A percentile compares a stretch with the other conserved stretches of the same genome.
phyloP scores from a whole-genome alignment of 2,329 filamentous ascomycete species.

The Emmonsiellopsis sp. region DNA sequence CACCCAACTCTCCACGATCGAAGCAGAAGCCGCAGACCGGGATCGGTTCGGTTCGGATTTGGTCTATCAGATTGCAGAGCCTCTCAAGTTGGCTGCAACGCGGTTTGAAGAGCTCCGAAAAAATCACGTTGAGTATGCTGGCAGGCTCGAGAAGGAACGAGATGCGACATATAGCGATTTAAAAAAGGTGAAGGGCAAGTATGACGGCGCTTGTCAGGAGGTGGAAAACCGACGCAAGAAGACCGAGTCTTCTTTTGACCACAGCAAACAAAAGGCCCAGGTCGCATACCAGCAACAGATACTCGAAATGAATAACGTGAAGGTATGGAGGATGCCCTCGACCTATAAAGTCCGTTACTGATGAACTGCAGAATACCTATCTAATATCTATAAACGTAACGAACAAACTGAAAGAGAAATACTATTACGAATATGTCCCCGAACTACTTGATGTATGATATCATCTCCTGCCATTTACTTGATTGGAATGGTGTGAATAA shows the following conservation, averaged over 20 bases:
- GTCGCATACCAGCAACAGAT: conserved; percentile 86
- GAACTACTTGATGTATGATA: conserved; percentile 72
- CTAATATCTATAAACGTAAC: conserved; percentile 92
- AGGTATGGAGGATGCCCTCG: conserved; percentile 32
- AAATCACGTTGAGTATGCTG: conserved; percentile 77
- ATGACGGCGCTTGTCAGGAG: conserved; percentile 86
- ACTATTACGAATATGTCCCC: conserved; percentile 94
- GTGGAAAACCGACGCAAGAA: conserved; percentile 93
- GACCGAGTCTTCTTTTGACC: conserved; percentile 82
- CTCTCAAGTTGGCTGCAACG: conserved; percentile 61
- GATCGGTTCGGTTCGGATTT: conserved; percentile 75
- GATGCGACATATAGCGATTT: conserved; percentile 76
- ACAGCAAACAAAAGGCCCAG: conserved; percentile 77
- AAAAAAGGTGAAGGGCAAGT: conserved; percentile 85
- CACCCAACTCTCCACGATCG: conserved; percentile 82
- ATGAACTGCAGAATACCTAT: conserved; percentile 68
- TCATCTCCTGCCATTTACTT: not conserved
- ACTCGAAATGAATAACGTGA: conserved; percentile 91
- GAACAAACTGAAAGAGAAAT: conserved; percentile 94
- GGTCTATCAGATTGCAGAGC: conserved; percentile 71
- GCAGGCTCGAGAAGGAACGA: conserved; percentile 80
- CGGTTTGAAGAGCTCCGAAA: conserved; percentile 91
- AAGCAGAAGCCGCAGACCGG: conserved; percentile 79
- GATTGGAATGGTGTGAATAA: not conserved
- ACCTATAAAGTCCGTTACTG: conserved; percentile 14